Conservation (phyloP, 257 asterid species). For the Gentiana macrophylla region DNA sequence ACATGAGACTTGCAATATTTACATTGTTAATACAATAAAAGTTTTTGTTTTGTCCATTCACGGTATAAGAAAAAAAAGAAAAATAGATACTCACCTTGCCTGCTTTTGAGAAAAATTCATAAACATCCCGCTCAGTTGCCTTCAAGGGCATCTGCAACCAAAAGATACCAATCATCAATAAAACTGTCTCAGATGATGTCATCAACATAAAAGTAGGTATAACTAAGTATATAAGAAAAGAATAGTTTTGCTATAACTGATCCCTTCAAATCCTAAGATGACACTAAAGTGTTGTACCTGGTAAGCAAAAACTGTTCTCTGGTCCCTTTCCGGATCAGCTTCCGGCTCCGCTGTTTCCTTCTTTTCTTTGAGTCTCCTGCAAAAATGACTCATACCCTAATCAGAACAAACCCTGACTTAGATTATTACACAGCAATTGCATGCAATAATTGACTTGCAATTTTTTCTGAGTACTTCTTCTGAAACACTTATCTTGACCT, state of each 20-base stretch:
- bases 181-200: not conserved
- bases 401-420: constrained; percentile 29
- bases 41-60: too few species aligned
- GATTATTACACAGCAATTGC: constrained; percentile 9
- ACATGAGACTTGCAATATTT: too few species aligned
- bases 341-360: constrained; percentile 87
- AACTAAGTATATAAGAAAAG: too few species aligned
- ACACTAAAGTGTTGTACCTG: constrained; percentile 37
- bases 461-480: constrained; percentile 15
- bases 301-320: constrained; percentile 96
- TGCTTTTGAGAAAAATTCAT: constrained; percentile 90
- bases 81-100: constrained; percentile 63
- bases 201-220: too few species aligned
- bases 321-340: constrained; percentile 99
- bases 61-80: not conserved
- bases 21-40: too few species aligned
- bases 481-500: constrained; percentile 40
- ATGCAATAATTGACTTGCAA: constrained; percentile 9
- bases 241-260: too few species aligned
- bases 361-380: constrained; percentile 97
- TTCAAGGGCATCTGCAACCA: constrained; percentile 87
- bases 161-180: constrained; percentile 5
- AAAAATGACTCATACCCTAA: constrained; percentile 41
- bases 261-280: too few species aligned
- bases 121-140: constrained; percentile 96